Conservation (phyloP, 345 rosid species). For the Eucalyptus coolabah region DNA sequence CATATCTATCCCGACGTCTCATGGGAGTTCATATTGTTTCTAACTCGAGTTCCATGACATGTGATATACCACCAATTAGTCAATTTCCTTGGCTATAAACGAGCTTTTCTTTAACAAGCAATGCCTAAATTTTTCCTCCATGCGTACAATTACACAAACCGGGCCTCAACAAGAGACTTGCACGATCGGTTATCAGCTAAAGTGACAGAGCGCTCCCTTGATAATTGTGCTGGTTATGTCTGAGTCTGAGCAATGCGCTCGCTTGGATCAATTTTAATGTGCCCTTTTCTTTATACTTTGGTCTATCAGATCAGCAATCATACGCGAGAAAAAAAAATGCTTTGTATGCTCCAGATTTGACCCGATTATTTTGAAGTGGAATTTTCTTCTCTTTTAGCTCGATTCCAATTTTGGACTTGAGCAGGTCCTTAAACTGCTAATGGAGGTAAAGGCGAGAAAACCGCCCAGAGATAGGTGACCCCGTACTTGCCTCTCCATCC, state of each 20-base stretch:
- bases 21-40: neutral
- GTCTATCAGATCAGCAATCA: neutral
- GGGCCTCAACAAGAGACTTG: neutral
- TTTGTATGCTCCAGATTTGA: neutral
- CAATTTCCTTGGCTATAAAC: neutral
- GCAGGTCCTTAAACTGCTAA: too few species aligned
- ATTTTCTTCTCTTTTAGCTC: neutral
- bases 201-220: neutral
- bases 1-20: neutral
- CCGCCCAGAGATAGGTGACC: too few species aligned
- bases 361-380: neutral
- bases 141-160: neutral
- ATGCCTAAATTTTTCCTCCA: neutral
- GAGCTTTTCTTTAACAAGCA: neutral
- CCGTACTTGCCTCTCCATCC: too few species aligned
- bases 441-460: too few species aligned
- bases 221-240: neutral
- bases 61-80: neutral
- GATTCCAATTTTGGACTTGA: neutral
- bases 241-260: neutral
- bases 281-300: neutral
- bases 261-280: neutral
- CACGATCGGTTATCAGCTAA: neutral
- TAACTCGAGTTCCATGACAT: neutral
- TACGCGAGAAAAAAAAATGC: neutral